Percentiles rank a stretch among this genome's conserved stretches.
phyloP scores from a whole-genome alignment of 2,329 filamentous ascomycete species.

The Aspergillus viridinutans region DNA sequence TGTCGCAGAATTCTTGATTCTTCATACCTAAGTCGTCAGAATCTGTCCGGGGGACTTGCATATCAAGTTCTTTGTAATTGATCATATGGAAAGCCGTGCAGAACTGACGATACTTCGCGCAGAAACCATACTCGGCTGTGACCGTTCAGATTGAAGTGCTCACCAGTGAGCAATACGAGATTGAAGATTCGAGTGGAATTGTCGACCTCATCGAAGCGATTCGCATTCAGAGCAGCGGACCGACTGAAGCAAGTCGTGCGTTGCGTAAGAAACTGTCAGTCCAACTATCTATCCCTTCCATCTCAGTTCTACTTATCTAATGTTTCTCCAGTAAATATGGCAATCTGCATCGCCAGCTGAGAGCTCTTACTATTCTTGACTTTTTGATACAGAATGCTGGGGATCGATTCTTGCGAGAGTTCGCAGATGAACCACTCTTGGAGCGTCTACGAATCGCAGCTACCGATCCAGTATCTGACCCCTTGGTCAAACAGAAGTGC shows the following conservation, averaged over 20 bases:
- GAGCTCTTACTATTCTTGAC: conserved; percentile 83
- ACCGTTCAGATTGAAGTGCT: conserved; percentile 89
- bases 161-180: conserved; percentile 82
- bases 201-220: conserved; percentile 93
- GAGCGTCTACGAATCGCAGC: conserved; percentile 86
- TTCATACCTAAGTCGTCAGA: background rate
- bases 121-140: conserved; percentile 90
- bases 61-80: background rate
- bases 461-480: conserved; percentile 77
- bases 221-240: conserved; percentile 79
- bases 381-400: conserved; percentile 94
- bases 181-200: conserved; percentile 87
- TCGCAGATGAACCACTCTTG: conserved; percentile 85
- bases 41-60: background rate
- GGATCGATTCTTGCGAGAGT: conserved; percentile 75
- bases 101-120: background rate
- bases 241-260: conserved; percentile 83
- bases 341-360: conserved; percentile 84
- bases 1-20: background rate
- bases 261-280: conserved; percentile 87
- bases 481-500: conserved; percentile 82
- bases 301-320: conserved; percentile 5
- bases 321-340: conserved; percentile 70
- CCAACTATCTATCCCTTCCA: background rate
- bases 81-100: background rate